These are phyloP conservation scores for Beauveria scarabaeidicola DNA, from an alignment of 2,329 filamentous ascomycete genomes.

Conservation along the genomic window DNA sequence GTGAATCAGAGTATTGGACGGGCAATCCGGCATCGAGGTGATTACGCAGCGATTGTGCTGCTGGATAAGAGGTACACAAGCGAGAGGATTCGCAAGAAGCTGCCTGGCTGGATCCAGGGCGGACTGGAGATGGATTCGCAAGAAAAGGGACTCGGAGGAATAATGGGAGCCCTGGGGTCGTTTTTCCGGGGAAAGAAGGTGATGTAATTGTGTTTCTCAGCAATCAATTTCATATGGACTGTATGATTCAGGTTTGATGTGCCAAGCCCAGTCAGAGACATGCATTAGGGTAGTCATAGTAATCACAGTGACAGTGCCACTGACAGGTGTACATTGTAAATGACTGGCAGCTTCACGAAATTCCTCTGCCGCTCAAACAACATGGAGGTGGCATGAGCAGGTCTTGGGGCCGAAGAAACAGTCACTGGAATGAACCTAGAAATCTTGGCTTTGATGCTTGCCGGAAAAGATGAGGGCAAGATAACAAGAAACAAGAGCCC, in stretches of 20 bases:
- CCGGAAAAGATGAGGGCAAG: too few relatives aligned
- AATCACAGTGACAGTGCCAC: too few relatives aligned
- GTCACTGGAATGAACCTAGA: too few relatives aligned
- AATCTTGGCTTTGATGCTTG: too few relatives aligned
- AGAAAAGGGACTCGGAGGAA: slow-evolving; percentile 42
- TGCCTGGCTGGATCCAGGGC: slow-evolving; percentile 81
- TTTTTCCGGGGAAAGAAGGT: slow-evolving; percentile 50
- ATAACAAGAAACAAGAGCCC: too few relatives aligned
- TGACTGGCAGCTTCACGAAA: too few relatives aligned
- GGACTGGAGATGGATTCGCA: slow-evolving; percentile 50
- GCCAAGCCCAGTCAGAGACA: too few relatives aligned
- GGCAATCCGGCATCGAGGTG: slow-evolving; percentile 77
- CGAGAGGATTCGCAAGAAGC: slow-evolving; percentile 63
- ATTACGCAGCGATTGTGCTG: slow-evolving; percentile 87
- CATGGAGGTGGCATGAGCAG: too few relatives aligned
- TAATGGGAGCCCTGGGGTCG: slow-evolving; percentile 48
- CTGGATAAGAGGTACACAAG: slow-evolving; percentile 73
- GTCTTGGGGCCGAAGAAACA: too few relatives aligned
- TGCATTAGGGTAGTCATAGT: too few relatives aligned
- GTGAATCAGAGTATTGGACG: slow-evolving; percentile 95
- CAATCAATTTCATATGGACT: neutral
- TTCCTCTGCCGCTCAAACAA: too few relatives aligned
- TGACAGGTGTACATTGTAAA: too few relatives aligned
- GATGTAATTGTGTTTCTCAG: neutral
- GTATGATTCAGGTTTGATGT: neutral